phyloP scores from a whole-genome alignment of 495 filamentous ascomycete genomes.

The Tetracladium setigerum region DNA sequence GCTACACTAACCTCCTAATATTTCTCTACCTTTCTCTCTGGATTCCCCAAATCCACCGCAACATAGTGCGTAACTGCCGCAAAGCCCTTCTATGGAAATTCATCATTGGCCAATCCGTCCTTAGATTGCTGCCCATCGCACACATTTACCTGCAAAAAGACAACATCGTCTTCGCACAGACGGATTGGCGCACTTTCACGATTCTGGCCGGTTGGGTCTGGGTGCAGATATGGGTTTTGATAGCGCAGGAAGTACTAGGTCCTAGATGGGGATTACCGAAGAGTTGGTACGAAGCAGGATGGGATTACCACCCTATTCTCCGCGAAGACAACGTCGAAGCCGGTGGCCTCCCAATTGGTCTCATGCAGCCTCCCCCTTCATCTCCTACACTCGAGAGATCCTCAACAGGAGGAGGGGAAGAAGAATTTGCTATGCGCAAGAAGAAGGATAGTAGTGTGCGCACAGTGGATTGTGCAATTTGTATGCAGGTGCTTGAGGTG shows the following conservation, averaged over 20 bases:
- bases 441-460: slow-evolving; percentile 40
- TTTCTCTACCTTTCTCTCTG: slow-evolving; percentile 83
- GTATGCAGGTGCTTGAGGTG: slow-evolving; percentile 83
- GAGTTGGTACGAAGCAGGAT: slow-evolving; percentile 69
- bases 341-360: slow-evolving; percentile 69
- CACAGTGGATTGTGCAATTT: slow-evolving; percentile 86
- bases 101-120: slow-evolving; percentile 71
- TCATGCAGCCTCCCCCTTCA: slow-evolving; percentile 30
- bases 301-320: slow-evolving; percentile 90
- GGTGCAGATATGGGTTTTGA: slow-evolving; percentile 75
- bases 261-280: slow-evolving; percentile 60
- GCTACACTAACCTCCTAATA: slow-evolving; percentile 61
- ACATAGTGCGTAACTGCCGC: slow-evolving; percentile 84
- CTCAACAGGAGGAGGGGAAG: slow-evolving; percentile 8
- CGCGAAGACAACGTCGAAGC: slow-evolving; percentile 78
- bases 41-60: slow-evolving; percentile 85
- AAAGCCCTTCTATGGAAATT: slow-evolving; percentile 84
- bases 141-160: slow-evolving; percentile 69
- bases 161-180: slow-evolving; percentile 75
- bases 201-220: slow-evolving; percentile 77
- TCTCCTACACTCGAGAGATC: slow-evolving; percentile 12
- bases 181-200: slow-evolving; percentile 53
- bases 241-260: slow-evolving; percentile 76
- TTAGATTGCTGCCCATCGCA: slow-evolving; percentile 67
- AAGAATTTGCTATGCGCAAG: slow-evolving; percentile 29